Conservation (phyloP, 768 basidiomycete genomes). For the Tricholoma saponaceum region DNA sequence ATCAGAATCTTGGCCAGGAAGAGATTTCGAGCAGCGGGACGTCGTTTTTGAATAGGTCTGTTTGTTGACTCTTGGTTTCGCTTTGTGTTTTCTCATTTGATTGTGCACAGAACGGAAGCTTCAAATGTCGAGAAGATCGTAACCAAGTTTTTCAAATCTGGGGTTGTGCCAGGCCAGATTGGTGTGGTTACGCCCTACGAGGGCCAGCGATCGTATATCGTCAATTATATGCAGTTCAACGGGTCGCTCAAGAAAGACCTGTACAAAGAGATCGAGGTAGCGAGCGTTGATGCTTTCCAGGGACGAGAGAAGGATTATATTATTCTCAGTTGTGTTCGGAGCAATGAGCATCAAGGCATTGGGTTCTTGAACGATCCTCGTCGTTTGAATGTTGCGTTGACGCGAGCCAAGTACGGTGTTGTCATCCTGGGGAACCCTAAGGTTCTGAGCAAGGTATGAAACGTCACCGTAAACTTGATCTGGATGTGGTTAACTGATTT, state of each 20-base stretch:
- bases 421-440: constrained; percentile 99
- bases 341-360: constrained; percentile 99
- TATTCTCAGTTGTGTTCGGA: constrained; percentile 94
- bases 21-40: constrained; percentile 99
- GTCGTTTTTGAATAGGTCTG: constrained; percentile 90
- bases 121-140: constrained; percentile 99
- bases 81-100: background rate
- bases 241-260: constrained; percentile 98
- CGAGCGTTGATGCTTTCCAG: constrained; percentile 98
- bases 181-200: constrained; percentile 99
- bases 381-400: constrained; percentile 93
- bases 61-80: background rate
- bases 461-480: background rate
- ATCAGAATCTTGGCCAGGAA: constrained; percentile 98
- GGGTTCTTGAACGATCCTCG: constrained; percentile 98
- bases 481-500: background rate
- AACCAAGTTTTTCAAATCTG: constrained; percentile 99
- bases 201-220: constrained; percentile 96
- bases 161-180: constrained; percentile 92
- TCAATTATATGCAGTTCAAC: constrained; percentile 99
- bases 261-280: constrained; percentile 99
- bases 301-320: constrained; percentile 99
- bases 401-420: constrained; percentile 95
- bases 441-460: constrained; percentile 90
- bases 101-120: constrained; percentile 75